Evolutionary conservation across 1,284 basidiomycete species (phyloP).

Genomic region (Chalciporus sp.): DNA sequence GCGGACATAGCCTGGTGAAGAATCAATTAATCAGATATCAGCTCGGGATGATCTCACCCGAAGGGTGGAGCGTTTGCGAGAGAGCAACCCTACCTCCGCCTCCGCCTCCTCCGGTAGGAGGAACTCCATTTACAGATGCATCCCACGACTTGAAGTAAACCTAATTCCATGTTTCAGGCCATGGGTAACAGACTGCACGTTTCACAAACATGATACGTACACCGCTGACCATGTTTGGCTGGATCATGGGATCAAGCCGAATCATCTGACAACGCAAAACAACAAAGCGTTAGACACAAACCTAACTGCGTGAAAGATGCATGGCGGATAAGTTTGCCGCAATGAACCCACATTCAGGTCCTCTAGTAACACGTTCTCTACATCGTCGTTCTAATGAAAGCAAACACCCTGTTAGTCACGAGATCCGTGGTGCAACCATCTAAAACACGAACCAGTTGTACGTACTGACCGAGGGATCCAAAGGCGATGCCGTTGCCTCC

Average conservation of each 20-base stretch:
- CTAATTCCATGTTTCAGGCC: too few relatives aligned
- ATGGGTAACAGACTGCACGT: neutral
- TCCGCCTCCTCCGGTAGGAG: neutral
- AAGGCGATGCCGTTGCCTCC: slow-evolving; percentile 66
- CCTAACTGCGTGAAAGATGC: neutral
- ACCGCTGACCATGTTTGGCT: neutral
- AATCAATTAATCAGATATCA: too few relatives aligned
- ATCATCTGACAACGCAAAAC: neutral
- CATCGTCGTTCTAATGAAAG: neutral
- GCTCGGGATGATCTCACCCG: neutral
- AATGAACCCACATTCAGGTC: neutral
- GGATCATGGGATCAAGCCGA: neutral
- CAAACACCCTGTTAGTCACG: neutral
- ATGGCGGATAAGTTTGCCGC: neutral
- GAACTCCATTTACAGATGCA: slow-evolving; percentile 49
- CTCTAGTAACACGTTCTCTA: neutral
- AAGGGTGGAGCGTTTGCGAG: neutral
- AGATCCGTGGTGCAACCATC: neutral
- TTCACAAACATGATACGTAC: neutral
- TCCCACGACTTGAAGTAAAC: slow-evolving; percentile 71
- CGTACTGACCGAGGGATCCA: slow-evolving; percentile 54
- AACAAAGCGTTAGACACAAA: neutral
- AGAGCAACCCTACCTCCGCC: neutral
- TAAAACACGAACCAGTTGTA: neutral
- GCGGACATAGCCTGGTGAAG: slow-evolving; percentile 46